Percentiles rank a stretch among this genome's conserved stretches.
Evolutionary conservation across 169 alveolate genomes (phyloP).

Genomic region (Blepharisma undulans): DNA sequence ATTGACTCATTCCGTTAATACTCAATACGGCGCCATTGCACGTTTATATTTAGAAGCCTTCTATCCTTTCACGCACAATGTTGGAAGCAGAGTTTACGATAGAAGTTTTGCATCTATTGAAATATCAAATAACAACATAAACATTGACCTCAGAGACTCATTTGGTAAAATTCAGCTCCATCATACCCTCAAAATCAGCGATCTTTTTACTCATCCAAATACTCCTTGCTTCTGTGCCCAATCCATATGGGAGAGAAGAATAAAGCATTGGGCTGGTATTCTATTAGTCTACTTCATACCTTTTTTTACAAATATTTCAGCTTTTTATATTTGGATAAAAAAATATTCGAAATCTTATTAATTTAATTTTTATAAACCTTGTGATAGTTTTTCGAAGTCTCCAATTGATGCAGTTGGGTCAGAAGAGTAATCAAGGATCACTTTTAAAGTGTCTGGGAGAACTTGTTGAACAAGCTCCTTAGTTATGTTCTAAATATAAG

Average conservation of each 20-base stretch:
- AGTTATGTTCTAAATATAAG: slow-evolving; percentile 21
- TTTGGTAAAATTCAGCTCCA: background rate
- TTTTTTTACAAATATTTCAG: background rate
- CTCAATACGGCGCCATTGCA: background rate
- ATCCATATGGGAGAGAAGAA: background rate
- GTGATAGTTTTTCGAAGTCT: background rate
- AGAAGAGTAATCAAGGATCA: slow-evolving; percentile 22
- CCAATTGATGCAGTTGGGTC: background rate
- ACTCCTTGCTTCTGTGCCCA: background rate
- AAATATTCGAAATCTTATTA: background rate
- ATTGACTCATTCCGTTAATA: slow-evolving; percentile 27
- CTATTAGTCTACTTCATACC: background rate
- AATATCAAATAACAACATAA: background rate
- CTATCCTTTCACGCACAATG: background rate
- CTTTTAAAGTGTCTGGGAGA: slow-evolving; percentile 3
- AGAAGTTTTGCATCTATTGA: background rate
- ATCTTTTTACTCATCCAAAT: background rate
- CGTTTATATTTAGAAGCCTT: background rate
- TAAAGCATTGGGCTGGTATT: background rate
- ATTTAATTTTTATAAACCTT: background rate
- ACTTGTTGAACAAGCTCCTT: slow-evolving; percentile 35
- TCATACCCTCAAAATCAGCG: background rate
- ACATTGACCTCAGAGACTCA: background rate
- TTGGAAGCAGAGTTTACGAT: background rate
- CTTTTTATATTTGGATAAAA: background rate